A percentile compares a stretch with the other conserved stretches of the same genome.
phyloP scores from a whole-genome alignment of 768 basidiomycete genomes.

The Hygrophorus russula region DNA sequence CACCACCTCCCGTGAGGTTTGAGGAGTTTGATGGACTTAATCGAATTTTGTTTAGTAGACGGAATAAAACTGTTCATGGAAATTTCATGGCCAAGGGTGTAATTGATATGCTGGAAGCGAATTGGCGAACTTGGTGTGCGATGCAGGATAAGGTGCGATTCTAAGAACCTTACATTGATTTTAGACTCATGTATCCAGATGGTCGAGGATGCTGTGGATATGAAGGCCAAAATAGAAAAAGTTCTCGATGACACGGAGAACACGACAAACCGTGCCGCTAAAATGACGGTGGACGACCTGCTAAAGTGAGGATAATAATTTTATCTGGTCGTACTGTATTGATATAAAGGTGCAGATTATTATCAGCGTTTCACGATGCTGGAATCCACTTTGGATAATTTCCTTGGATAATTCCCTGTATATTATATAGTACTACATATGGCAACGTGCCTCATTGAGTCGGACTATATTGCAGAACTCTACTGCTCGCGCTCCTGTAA shows the following conservation, averaged over 20 bases:
- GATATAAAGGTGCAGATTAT: conserved; percentile 31
- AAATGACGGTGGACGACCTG: conserved; percentile 90
- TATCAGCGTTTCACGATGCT: conserved; percentile 64
- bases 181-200: conserved; percentile 29
- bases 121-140: conserved; percentile 88
- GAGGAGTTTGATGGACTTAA: conserved; percentile 97
- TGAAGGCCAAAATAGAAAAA: conserved; percentile 60
- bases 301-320: conserved; percentile 49
- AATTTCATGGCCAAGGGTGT: conserved; percentile 94
- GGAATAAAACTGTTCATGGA: conserved; percentile 84
- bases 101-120: conserved; percentile 86
- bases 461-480: conserved; percentile 6
- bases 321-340: not conserved
- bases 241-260: conserved; percentile 63
- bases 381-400: conserved; percentile 62
- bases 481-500: not conserved
- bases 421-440: conserved; percentile 9
- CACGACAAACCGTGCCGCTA: conserved; percentile 73
- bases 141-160: conserved; percentile 50
- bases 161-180: not conserved
- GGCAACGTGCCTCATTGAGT: conserved; percentile 12
- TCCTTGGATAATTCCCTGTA: not conserved
- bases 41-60: conserved; percentile 79
- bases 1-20: conserved; percentile 91
- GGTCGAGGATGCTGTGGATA: conserved; percentile 57